Conservation (phyloP, 2,329 filamentous ascomycete species). For the Ascochyta clinopodiicola region DNA sequence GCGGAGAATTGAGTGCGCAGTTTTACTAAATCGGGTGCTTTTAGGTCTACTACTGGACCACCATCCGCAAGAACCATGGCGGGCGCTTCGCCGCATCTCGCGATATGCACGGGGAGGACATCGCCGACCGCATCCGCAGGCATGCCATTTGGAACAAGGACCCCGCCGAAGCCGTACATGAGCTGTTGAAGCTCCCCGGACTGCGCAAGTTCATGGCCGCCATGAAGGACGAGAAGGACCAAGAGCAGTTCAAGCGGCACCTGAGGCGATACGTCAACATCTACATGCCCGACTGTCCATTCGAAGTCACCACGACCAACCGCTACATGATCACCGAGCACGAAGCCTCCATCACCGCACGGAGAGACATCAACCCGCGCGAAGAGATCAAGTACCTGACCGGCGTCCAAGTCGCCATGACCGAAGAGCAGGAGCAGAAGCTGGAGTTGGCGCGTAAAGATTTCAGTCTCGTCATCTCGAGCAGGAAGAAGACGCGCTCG, state of each 20-base stretch:
- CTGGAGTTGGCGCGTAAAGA: conserved; percentile 85
- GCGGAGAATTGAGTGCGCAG: conserved; percentile 12
- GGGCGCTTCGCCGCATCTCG: conserved; percentile 84
- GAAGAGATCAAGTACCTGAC: conserved; percentile 89
- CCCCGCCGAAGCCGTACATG: conserved; percentile 70
- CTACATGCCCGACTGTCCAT: conserved; percentile 91
- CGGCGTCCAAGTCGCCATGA: conserved; percentile 91
- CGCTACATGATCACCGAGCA: conserved; percentile 91
- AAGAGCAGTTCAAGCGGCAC: conserved; percentile 84
- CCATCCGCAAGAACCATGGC: conserved; percentile 89
- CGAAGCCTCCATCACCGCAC: conserved; percentile 85
- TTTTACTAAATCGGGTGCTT: conserved; percentile 22
- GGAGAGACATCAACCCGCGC: conserved; percentile 78
- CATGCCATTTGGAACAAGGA: conserved; percentile 79
- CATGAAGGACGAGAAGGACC: conserved; percentile 77
- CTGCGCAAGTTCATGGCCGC: conserved; percentile 72
- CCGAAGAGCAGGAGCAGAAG: conserved; percentile 83
- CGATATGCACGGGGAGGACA: conserved; percentile 72
- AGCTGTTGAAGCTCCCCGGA: conserved; percentile 74
- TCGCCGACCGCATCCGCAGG: conserved; percentile 65
- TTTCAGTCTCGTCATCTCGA: conserved; percentile 96
- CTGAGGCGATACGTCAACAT: conserved; percentile 90
- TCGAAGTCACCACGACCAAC: conserved; percentile 92
- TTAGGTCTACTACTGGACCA: conserved; percentile 95
- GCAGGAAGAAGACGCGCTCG: conserved; percentile 86